phyloP scores from a whole-genome alignment of 768 basidiomycete genomes.

The Mycena olivaceomarginata region DNA sequence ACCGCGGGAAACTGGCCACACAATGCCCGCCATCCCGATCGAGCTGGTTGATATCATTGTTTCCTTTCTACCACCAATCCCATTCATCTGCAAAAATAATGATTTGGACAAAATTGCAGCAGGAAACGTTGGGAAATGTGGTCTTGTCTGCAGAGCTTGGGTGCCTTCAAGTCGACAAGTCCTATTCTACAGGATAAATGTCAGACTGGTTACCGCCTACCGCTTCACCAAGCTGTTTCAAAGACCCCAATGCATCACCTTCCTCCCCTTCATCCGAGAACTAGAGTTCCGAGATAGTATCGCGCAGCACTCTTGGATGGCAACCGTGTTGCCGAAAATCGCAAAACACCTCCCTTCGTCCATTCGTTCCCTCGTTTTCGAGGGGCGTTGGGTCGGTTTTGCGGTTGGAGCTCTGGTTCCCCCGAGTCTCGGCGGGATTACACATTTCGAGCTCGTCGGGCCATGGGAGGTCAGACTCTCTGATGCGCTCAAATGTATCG shows the following conservation, averaged over 20 bases:
- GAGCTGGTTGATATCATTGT: too few relatives aligned
- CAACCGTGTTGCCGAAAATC: background rate
- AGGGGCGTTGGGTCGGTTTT: background rate
- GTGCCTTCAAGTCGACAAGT: slow-evolving; percentile 10
- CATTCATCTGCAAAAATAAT: too few relatives aligned
- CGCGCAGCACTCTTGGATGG: slow-evolving; percentile 22
- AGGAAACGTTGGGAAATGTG: too few relatives aligned
- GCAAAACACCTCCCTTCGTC: slow-evolving; percentile 2
- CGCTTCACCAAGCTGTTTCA: slow-evolving; percentile 18
- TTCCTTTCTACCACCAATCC: too few relatives aligned
- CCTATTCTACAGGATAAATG: slow-evolving; percentile 17
- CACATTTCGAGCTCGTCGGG: background rate
- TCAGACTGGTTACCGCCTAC: slow-evolving; percentile 4
- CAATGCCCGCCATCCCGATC: too few relatives aligned
- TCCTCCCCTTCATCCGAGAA: slow-evolving; percentile 33
- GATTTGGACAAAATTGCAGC: too few relatives aligned
- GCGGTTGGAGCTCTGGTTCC: background rate
- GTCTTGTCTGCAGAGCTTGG: slow-evolving; percentile 21
- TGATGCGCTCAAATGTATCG: background rate
- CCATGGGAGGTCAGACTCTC: background rate
- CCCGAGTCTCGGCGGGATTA: background rate
- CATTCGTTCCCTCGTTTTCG: background rate
- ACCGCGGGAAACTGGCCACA: too few relatives aligned
- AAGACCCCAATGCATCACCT: slow-evolving; percentile 4
- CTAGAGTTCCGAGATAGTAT: background rate